Conservation (phyloP, 805 yeast species). For the Candida endomychidarum region DNA sequence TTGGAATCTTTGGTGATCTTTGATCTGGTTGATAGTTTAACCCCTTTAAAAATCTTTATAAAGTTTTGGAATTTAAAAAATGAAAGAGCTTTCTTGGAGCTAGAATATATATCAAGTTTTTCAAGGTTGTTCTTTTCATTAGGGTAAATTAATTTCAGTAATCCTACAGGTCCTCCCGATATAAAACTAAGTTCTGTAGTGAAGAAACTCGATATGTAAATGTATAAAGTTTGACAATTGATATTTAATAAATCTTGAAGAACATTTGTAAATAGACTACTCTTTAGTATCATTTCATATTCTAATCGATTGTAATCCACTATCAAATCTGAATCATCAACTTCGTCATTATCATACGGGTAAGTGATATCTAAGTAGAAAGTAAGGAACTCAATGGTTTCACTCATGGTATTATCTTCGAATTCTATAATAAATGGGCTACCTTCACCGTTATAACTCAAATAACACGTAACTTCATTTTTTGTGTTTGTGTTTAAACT, state of each 20-base stretch:
- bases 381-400: constrained; percentile 42
- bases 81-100: constrained; percentile 22
- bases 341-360: constrained; percentile 23
- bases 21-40: constrained; percentile 39
- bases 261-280: constrained; percentile 37
- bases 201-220: constrained; percentile 27
- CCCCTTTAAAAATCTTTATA: constrained; percentile 33
- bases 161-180: constrained; percentile 73
- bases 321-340: constrained; percentile 16
- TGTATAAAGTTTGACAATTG: constrained; percentile 34
- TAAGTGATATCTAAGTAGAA: constrained; percentile 31
- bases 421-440: constrained; percentile 39
- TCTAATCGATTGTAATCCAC: constrained; percentile 31
- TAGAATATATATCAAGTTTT: constrained; percentile 45
- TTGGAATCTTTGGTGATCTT: constrained; percentile 36
- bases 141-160: constrained; percentile 66
- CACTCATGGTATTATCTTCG: constrained; percentile 41
- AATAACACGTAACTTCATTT: constrained; percentile 32
- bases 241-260: constrained; percentile 38
- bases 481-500: constrained; percentile 25
- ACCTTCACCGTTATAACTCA: constrained; percentile 41
- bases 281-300: constrained; percentile 37
- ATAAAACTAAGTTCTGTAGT: constrained; percentile 52
- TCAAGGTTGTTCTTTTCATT: constrained; percentile 61
- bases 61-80: constrained; percentile 35